Conservation (phyloP, 163 green algal genomes). For the Volvox carteri region DNA sequence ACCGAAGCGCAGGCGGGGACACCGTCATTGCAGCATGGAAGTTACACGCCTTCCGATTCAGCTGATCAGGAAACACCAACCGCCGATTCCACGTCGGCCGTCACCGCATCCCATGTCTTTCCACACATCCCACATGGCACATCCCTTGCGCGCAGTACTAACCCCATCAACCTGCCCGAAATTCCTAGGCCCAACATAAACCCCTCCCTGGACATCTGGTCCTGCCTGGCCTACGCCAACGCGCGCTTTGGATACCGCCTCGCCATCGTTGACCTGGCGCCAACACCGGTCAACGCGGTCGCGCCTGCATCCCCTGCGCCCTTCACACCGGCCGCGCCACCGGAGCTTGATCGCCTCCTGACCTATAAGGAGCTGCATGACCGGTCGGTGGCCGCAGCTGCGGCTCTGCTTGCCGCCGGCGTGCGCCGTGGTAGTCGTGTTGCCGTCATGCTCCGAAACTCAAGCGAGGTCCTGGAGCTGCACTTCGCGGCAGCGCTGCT, state of each 20-base stretch:
- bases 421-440: conserved; percentile 68
- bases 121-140: too few species aligned
- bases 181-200: neutral
- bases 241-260: conserved; percentile 12
- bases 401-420: conserved; percentile 42
- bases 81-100: neutral
- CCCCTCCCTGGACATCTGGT: conserved; percentile 34
- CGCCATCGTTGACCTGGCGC: conserved; percentile 13
- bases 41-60: too few species aligned
- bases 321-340: neutral
- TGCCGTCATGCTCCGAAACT: conserved; percentile 79
- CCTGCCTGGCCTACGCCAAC: conserved; percentile 24
- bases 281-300: neutral
- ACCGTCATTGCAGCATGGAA: too few species aligned
- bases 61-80: too few species aligned
- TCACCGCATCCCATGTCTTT: too few species aligned
- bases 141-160: neutral
- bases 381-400: neutral
- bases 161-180: neutral
- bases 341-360: neutral
- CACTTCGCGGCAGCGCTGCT: conserved; percentile 88
- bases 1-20: neutral
- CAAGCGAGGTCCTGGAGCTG: conserved; percentile 75
- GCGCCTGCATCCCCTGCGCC: neutral
- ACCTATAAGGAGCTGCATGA: conserved; percentile 37